Evolutionary conservation across 352 stramenopile genomes (phyloP), one percentile per base, ranked within the genome.

Genomic region (Globisporangium ultimum): DNA sequence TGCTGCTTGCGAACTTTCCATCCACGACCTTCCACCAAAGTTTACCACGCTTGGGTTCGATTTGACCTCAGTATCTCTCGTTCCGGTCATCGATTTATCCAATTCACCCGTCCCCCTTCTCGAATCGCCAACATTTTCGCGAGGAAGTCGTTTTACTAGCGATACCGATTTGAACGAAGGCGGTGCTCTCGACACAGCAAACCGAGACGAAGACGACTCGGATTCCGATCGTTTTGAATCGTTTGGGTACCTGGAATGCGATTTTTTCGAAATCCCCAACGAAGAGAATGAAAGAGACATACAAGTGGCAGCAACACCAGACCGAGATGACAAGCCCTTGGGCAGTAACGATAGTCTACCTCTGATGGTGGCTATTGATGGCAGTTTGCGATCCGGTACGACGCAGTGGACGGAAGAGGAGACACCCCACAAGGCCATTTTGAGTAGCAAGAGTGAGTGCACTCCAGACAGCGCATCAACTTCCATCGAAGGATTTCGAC

Each of bases 241-340:
- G 24, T 78, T 78, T 43, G 60, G 69, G 48, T 78, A 74, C 52
- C 54, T 65, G 43, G 59, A 68, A 8, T 75, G 67, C 49, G 58
- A 50, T 12, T 48, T 64, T 6, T 64, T 78, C 12, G 57, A 58
- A 32, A 47, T 45, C 3, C 22, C 13, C 1, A 62, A 64, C 13
- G 43, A 38, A 5, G 21, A 17, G 1, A 21, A 60, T 14, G 32
- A 42, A 54, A 24, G 45, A 28, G 24, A 46, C 50, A 9, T 28
- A 43, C 12, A 22, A 13, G 38, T 43, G 11, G 2, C 3, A 6
- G 14, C 11, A 17, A 10, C 11, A 12, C 38, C 11, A 43, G 11
- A 43, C 10, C 38, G 38, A 17, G 14, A 3, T 3, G 11, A 43
- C 8, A 43, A 28, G 24, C 5, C 24, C 2, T 28, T 5, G 24